Conservation (phyloP, 2,329 filamentous ascomycete genomes). For the Trichoderma atrobrunneum region DNA sequence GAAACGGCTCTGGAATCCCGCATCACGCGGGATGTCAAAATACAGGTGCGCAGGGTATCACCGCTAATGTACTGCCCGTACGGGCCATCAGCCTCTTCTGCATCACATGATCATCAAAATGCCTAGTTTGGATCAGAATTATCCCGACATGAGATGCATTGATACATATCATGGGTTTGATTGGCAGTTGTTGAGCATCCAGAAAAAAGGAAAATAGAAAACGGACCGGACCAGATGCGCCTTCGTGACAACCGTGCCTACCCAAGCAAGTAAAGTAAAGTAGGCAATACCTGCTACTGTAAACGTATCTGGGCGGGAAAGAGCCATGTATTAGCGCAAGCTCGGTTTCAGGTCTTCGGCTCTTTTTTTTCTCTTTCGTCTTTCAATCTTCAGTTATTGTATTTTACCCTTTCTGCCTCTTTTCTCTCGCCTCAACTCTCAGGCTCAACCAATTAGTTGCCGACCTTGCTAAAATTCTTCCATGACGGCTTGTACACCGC, state of each 20-base stretch:
- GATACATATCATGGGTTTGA: constrained; percentile 3
- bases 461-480: neutral
- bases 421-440: neutral
- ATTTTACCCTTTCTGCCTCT: neutral
- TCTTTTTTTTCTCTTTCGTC: neutral
- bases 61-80: constrained; percentile 5
- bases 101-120: constrained; percentile 20
- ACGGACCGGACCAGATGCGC: neutral
- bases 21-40: constrained; percentile 17
- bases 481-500: neutral
- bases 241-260: neutral
- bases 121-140: neutral
- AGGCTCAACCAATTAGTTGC: neutral
- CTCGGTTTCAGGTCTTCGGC: neutral
- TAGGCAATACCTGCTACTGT: neutral
- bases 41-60: constrained; percentile 12
- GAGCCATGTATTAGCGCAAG: neutral
- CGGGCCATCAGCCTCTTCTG: constrained; percentile 13
- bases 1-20: neutral
- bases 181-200: neutral
- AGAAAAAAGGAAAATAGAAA: neutral
- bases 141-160: neutral
- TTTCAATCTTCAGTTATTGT: neutral
- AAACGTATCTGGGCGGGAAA: neutral
- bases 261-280: neutral